phyloP scores from a whole-genome alignment of 768 basidiomycete species.

The Porphyrellus cyaneotinctus region DNA sequence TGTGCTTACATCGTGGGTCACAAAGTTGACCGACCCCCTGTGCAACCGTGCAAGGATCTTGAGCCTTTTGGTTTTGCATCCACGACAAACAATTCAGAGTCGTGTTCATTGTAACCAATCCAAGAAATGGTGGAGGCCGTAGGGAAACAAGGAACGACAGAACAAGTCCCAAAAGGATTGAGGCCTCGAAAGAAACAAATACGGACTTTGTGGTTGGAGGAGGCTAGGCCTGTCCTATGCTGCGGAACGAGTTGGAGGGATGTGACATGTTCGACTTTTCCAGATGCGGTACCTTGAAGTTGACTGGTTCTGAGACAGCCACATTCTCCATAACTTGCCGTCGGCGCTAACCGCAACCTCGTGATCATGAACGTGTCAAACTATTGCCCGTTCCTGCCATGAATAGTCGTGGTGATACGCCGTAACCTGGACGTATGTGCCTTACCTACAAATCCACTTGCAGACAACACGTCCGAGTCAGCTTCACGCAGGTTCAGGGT shows the following conservation, averaged over 20 bases:
- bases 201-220: background rate
- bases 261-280: conserved; percentile 3
- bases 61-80: conserved; percentile 10
- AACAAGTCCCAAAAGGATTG: background rate
- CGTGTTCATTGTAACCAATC: conserved; percentile 4
- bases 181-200: background rate
- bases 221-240: background rate
- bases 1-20: conserved; percentile 11
- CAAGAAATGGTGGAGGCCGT: background rate
- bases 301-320: background rate
- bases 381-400: background rate
- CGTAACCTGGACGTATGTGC: background rate
- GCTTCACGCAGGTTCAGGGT: too few relatives aligned
- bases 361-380: conserved; percentile 5
- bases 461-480: too few relatives aligned
- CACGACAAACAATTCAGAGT: conserved; percentile 6
- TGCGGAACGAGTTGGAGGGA: conserved; percentile 2
- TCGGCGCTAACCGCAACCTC: background rate
- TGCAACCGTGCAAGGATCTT: conserved; percentile 17
- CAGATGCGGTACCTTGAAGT: background rate
- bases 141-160: background rate
- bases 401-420: background rate
- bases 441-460: too few relatives aligned
- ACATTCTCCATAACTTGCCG: conserved; percentile 1
- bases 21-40: conserved; percentile 20